These are phyloP conservation scores for Bjerkandera adusta DNA, from an alignment of 1,284 basidiomycete species.

Conservation along the genomic window DNA sequence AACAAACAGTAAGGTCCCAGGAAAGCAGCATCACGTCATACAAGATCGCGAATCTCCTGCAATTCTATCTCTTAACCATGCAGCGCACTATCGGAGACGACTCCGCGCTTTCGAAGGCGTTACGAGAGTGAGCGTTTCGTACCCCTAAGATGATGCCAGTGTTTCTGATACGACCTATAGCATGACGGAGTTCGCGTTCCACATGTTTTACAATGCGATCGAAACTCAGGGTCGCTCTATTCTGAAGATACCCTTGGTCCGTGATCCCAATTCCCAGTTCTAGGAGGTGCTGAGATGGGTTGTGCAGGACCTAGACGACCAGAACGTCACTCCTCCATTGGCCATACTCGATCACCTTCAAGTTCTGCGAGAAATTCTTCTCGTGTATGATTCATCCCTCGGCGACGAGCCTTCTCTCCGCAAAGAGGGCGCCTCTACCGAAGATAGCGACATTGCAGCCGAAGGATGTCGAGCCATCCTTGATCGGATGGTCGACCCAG, in stretches of 20 bases:
- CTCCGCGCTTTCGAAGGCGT: slow-evolving; percentile 72
- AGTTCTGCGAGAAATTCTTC: slow-evolving; percentile 84
- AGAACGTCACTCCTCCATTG: slow-evolving; percentile 74
- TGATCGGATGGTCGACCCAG: slow-evolving; percentile 82
- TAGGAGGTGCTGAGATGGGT: slow-evolving; percentile 7
- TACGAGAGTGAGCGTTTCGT: slow-evolving; percentile 69
- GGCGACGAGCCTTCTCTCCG: slow-evolving; percentile 32
- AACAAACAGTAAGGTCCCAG: slow-evolving; percentile 90
- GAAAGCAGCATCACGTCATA: slow-evolving; percentile 91
- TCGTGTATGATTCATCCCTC: slow-evolving; percentile 83
- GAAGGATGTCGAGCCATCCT: slow-evolving; percentile 71
- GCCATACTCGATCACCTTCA: slow-evolving; percentile 80
- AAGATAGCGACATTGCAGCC: slow-evolving; percentile 34
- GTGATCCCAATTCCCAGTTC: slow-evolving; percentile 23
- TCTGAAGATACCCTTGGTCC: slow-evolving; percentile 68
- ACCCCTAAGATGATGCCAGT: not conserved
- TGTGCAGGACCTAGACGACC: slow-evolving; percentile 71
- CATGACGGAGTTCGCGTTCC: slow-evolving; percentile 77
- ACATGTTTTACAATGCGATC: slow-evolving; percentile 84
- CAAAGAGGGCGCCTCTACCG: not conserved
- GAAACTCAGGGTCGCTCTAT: slow-evolving; percentile 79
- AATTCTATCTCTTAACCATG: slow-evolving; percentile 95
- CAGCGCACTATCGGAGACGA: slow-evolving; percentile 83
- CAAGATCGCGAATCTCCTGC: slow-evolving; percentile 90
- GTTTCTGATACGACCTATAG: slow-evolving; percentile 37